These are phyloP conservation scores for Hanseniaspora singularis DNA, from an alignment of 805 yeast genomes.

Conservation along the genomic window DNA sequence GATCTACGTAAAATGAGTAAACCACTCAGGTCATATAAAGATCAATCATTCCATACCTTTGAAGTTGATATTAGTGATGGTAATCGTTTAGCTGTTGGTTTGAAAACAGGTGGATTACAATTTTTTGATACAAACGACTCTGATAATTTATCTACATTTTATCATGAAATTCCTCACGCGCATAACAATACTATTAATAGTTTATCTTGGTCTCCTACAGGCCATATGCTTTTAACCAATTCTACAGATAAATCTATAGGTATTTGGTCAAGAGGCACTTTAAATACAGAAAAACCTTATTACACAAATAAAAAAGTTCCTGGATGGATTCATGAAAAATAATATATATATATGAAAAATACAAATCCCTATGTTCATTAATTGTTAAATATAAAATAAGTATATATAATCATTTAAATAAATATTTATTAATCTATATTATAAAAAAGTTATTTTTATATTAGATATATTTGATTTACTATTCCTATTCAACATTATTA, in stretches of 20 bases:
- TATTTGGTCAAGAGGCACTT: conserved; percentile 89
- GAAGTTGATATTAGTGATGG: conserved; percentile 91
- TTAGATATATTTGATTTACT: neutral
- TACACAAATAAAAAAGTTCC: conserved; percentile 55
- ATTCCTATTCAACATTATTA: no score
- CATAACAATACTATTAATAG: conserved; percentile 90
- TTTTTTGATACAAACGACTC: conserved; percentile 38
- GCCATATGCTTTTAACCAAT: conserved; percentile 82
- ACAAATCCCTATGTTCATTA: conserved; percentile 27
- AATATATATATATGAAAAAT: conserved; percentile 17
- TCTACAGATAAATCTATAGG: conserved; percentile 87
- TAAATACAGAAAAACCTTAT: conserved; percentile 49
- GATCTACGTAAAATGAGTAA: conserved; percentile 72
- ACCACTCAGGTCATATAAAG: conserved; percentile 25
- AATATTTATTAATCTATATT: neutral
- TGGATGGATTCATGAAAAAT: conserved; percentile 42
- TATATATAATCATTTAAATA: neutral
- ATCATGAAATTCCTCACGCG: conserved; percentile 70
- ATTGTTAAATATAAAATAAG: no score
- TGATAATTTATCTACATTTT: conserved; percentile 14
- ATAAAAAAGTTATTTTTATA: neutral
- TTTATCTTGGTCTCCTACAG: conserved; percentile 84
- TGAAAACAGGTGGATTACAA: conserved; percentile 76
- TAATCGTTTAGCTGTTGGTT: conserved; percentile 67
- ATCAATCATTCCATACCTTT: conserved; percentile 71